Conservation (phyloP, 2,329 filamentous ascomycete genomes). For the Xylaria digitata region DNA sequence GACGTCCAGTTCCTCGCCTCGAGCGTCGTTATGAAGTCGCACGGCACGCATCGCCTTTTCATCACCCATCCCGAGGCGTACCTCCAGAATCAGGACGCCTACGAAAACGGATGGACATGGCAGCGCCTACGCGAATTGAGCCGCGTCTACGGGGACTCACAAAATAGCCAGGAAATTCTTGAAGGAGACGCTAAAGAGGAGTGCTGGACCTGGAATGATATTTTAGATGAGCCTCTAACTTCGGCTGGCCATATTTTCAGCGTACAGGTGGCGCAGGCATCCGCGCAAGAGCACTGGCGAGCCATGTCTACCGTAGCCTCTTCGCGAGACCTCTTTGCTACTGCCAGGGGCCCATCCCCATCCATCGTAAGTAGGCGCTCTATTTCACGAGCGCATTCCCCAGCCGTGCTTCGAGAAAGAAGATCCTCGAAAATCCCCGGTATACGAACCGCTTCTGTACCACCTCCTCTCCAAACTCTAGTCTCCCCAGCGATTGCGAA, state of each 20-base stretch:
- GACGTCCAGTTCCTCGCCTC: conserved; percentile 76
- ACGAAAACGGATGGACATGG: conserved; percentile 75
- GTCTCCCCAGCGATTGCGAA: conserved; percentile 56
- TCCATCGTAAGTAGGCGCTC: conserved; percentile 52
- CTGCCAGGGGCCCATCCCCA: conserved; percentile 50
- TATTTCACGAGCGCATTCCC: conserved; percentile 55
- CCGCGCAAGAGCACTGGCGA: conserved; percentile 53
- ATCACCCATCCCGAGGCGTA: conserved; percentile 82
- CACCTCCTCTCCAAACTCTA: conserved; percentile 54
- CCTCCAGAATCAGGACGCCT: conserved; percentile 69
- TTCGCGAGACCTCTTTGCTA: conserved; percentile 47
- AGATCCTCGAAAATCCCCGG: conserved; percentile 60
- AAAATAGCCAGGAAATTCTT: conserved; percentile 60
- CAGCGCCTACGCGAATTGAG: conserved; percentile 72
- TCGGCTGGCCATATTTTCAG: conserved; percentile 56
- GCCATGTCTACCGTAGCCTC: conserved; percentile 58
- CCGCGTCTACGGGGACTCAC: conserved; percentile 63
- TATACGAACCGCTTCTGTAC: conserved; percentile 65
- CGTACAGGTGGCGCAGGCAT: conserved; percentile 57
- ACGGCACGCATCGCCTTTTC: conserved; percentile 73
- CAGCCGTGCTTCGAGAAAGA: conserved; percentile 53
- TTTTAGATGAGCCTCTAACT: conserved; percentile 68
- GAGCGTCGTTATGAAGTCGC: conserved; percentile 77
- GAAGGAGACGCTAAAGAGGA: conserved; percentile 72
- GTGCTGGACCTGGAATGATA: conserved; percentile 75